Conservation (phyloP, 352 stramenopile species). For the Pythium aristosporum region DNA sequence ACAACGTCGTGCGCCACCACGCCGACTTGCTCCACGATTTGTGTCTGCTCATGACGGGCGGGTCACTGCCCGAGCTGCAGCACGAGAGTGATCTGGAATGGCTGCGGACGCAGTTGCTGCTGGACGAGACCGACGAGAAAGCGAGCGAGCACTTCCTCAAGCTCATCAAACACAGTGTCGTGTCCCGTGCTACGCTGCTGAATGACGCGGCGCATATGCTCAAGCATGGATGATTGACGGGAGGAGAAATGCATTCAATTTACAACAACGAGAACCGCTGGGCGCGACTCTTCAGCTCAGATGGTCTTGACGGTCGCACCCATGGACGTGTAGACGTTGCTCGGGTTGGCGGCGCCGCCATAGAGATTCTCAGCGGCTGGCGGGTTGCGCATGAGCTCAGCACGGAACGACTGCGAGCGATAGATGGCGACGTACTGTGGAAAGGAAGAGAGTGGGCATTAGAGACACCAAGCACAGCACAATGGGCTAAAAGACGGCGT, state of each 20-base stretch:
- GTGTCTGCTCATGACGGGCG: conserved; percentile 32
- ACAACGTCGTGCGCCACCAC: conserved; percentile 37
- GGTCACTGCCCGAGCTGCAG: conserved; percentile 40
- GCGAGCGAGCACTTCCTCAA: conserved; percentile 31
- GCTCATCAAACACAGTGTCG: conserved; percentile 40
- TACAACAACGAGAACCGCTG: background rate
- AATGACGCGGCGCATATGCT: conserved; percentile 51
- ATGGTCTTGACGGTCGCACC: conserved; percentile 70
- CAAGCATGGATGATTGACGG: conserved; percentile 26
- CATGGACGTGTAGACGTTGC: conserved; percentile 72
- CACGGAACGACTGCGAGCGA: conserved; percentile 71
- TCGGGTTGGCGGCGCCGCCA: conserved; percentile 32
- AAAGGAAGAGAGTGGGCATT: background rate
- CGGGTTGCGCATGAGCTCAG: conserved; percentile 83
- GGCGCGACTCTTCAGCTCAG: conserved; percentile 17
- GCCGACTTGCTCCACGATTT: conserved; percentile 35
- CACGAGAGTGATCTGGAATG: conserved; percentile 35
- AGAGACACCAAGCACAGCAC: conserved; percentile 1
- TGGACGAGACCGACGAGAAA: conserved; percentile 31
- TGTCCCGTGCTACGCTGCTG: conserved; percentile 34
- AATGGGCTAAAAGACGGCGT: background rate
- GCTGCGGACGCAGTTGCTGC: conserved; percentile 31
- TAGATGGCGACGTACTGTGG: conserved; percentile 71
- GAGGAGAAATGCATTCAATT: conserved; percentile 10
- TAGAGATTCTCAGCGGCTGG: conserved; percentile 79